Base-by-base conservation (phyloP, 352 stramenopile genomes). In the Phytophthora citrophthora region DNA sequence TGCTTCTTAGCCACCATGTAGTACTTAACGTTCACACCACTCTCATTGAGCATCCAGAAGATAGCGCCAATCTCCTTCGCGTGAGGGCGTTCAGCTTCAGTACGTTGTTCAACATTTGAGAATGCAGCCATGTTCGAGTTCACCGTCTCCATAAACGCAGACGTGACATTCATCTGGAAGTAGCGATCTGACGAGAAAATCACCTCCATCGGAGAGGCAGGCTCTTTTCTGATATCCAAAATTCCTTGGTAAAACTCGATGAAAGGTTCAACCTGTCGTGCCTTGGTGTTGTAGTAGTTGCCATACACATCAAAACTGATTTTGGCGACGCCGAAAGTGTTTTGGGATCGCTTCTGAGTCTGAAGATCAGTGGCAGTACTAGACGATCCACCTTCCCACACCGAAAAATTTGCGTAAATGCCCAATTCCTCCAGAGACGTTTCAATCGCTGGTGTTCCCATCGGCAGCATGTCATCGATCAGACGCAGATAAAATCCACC, bases 221-320 rank as follows among this genome's bases (percentile, higher is more conserved):
- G 80, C 3, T 95, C 87, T 66, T 96, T 96, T 57, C 79, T 86
- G 1, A 93, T 20, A 55, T 94, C 85, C 34, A 95, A 57, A 27
- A 86, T 83, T 0, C 86, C 81, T 58, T 91, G 80, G 53, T 94
- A 95, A 57, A 87, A 94, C 68, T 96, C 88, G 41, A 96, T 74
- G 56, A 95, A 96, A 18, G 88, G 88, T 54, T 96, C 88, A 5
- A 88, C 70, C 40, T 94, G 84, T 5, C 83, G 71, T 11, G 79
- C 79, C 27, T 76, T 92, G 1, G 71, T 71, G 69, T 96, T 96
- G 82, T 92, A 96, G 54, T 96, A 96, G 64, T 95, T 95, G 70
- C 87, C 86, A 54, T 96, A 95, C 31, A 95, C 54, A 20, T 89
- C 80, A 58, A 93, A 93, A 54, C 78, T 90, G 44, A 95, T 64